Percentiles rank a stretch among this genome's conserved stretches.
Conservation (phyloP, 148 eudicot species). For the Rhododendron henanense region DNA sequence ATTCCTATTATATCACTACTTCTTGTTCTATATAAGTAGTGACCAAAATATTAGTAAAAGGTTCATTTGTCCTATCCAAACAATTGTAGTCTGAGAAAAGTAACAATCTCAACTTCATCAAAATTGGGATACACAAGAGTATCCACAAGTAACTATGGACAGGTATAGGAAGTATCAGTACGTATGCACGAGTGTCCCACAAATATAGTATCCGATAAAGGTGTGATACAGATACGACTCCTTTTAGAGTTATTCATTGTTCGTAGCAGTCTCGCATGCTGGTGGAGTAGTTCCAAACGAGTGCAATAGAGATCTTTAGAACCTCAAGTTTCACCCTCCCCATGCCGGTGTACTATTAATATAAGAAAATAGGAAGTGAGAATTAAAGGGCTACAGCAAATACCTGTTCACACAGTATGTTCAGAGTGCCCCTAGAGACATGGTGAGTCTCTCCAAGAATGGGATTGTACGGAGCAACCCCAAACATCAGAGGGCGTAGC, state of each 20-base stretch:
- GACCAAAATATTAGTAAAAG: not conserved
- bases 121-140: not conserved
- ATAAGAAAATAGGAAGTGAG: not conserved
- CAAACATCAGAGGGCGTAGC: slow-evolving; percentile 59
- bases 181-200: not conserved
- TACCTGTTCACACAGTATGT: slow-evolving; percentile 83
- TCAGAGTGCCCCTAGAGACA: slow-evolving; percentile 60
- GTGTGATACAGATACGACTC: not conserved
- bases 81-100: not conserved
- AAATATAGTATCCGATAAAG: not conserved
- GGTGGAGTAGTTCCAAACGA: not conserved
- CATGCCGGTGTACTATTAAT: not conserved
- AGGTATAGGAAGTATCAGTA: not conserved
- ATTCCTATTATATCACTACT: not conserved
- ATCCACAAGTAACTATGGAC: not conserved
- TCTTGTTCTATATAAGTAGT: not conserved
- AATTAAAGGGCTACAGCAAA: not conserved
- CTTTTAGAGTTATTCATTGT: not conserved
- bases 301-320: not conserved
- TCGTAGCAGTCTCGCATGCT: not conserved
- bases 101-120: not conserved
- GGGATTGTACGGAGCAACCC: slow-evolving; percentile 79
- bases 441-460: slow-evolving; percentile 90
- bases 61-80: not conserved
- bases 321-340: not conserved